A percentile compares a stretch with the other conserved stretches of the same genome.
These are phyloP conservation scores for Suhomyces chickasaworum DNA, from an alignment of 1,139 yeast genomes.

Conservation along the genomic window DNA sequence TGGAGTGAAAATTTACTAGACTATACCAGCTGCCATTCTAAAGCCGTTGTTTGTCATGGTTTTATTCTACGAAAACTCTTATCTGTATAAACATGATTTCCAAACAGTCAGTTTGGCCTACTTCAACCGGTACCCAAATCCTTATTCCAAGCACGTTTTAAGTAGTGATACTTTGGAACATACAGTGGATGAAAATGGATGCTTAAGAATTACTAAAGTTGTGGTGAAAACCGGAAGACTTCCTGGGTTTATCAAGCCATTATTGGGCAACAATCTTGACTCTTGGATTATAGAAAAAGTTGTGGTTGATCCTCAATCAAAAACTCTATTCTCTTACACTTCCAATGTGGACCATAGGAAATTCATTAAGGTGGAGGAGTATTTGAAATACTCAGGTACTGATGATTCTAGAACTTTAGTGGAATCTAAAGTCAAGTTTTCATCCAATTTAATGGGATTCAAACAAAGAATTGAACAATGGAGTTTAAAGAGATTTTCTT, in stretches of 20 bases:
- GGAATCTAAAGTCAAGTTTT: slow-evolving; percentile 59
- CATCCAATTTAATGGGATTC: slow-evolving; percentile 70
- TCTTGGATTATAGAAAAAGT: slow-evolving; percentile 86
- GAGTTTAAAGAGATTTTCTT: slow-evolving; percentile 72
- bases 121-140: slow-evolving; percentile 87
- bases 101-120: slow-evolving; percentile 76
- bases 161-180: slow-evolving; percentile 77
- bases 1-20: slow-evolving; percentile 9
- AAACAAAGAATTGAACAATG: slow-evolving; percentile 78
- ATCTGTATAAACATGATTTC: slow-evolving; percentile 64
- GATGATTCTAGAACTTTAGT: slow-evolving; percentile 17
- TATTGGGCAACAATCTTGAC: slow-evolving; percentile 70
- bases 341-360: slow-evolving; percentile 85
- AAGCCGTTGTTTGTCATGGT: slow-evolving; percentile 51
- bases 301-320: slow-evolving; percentile 63
- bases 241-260: slow-evolving; percentile 78
- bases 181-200: slow-evolving; percentile 61
- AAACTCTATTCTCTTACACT: slow-evolving; percentile 68
- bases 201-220: slow-evolving; percentile 71
- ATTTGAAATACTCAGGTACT: slow-evolving; percentile 50
- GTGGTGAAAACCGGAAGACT: slow-evolving; percentile 79
- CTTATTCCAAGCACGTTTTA: slow-evolving; percentile 85
- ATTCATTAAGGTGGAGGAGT: slow-evolving; percentile 80
- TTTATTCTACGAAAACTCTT: slow-evolving; percentile 58
- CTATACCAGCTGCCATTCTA: slow-evolving; percentile 2